Base-by-base conservation (phyloP, 169 alveolate genomes). In the Blepharisma undulans region DNA sequence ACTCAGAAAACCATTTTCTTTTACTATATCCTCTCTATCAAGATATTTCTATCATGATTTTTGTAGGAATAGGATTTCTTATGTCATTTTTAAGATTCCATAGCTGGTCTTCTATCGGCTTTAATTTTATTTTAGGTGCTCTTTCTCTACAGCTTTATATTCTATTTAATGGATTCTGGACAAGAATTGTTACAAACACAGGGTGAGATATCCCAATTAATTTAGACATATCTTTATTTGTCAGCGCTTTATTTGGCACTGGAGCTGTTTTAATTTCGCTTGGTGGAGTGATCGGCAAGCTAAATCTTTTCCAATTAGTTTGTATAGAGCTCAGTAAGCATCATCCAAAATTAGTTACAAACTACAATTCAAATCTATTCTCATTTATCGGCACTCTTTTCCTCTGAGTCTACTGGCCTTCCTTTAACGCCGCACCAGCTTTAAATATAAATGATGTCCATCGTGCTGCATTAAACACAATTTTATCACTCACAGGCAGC, bases 231-330 rank as follows among this genome's bases (percentile, higher is more conserved):
- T 82, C 34, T 36, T 10, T 25, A 30, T 74, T 82, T 33, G 8
- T 79, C 29, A 33, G 33, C 27, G 89, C 89, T 21, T 5, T 32
- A 21, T 82, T 48, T 32, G 27, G 78, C n/a, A 93, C 96, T 5
- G 96, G 95, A 4, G 94, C 97, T 61, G 90, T 84, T 2, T 36
- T 96, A 59, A 94, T 96, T 66, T 72, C 97, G 29, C 93, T 93
- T 84, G 98, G 98, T 27, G 97, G 95, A 6, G 81, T 95, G 72
- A 85, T 96, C 33, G 98, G 98, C n/a, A 96, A 95, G 88, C 85
- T 94, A n/a, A 91, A 88, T 89, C 76, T 93, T 7, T 88, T 95
- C 74, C 93, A 96, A 82, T 81, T 94, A 32, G 72, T 94, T 84
- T 87, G 93, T 7, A 91, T 94, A 93, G 92, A 94, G n/a, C 32